Evolutionary conservation across 129 eudicot genomes (phyloP).

Genomic region (Silybum marianum): DNA sequence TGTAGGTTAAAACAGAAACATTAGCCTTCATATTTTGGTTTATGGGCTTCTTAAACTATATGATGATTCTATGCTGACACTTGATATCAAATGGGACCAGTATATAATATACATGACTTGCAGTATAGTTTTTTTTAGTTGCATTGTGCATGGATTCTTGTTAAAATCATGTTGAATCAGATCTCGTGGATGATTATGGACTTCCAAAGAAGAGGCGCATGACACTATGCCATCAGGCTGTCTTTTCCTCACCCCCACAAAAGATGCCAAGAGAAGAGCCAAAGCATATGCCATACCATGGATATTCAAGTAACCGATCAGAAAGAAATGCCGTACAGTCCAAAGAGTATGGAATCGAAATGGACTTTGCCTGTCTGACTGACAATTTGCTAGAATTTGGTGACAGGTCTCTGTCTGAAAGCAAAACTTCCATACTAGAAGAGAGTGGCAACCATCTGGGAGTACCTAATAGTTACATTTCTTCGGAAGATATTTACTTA

Average conservation of each 20-base stretch:
- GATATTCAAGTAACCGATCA: slow-evolving; percentile 31
- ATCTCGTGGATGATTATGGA: slow-evolving; percentile 35
- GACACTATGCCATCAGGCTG: slow-evolving; percentile 32
- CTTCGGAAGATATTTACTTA: slow-evolving; percentile 27
- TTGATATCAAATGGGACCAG: neutral
- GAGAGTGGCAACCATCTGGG: slow-evolving; percentile 23
- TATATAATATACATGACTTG: neutral
- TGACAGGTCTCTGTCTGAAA: slow-evolving; percentile 24
- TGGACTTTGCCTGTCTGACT: slow-evolving; percentile 25
- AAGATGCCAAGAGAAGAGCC: slow-evolving; percentile 39
- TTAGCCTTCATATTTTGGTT: neutral
- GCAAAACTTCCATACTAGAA: neutral
- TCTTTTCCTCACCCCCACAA: slow-evolving; percentile 32
- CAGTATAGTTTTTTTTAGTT: neutral
- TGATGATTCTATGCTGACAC: neutral
- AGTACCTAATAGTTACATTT: slow-evolving; percentile 23
- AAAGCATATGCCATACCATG: slow-evolving; percentile 28
- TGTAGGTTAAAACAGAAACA: neutral
- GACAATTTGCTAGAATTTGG: slow-evolving; percentile 24
- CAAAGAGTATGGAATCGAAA: slow-evolving; percentile 24
- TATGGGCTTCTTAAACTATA: neutral
- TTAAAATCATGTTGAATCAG: slow-evolving; percentile 34
- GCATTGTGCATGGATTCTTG: slow-evolving; percentile 2
- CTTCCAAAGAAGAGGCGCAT: slow-evolving; percentile 48
- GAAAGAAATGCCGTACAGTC: slow-evolving; percentile 23